Percentiles rank a stretch among this genome's conserved stretches.
Conservation (phyloP, 1,284 basidiomycete genomes). For the Ganoderma boninense region DNA sequence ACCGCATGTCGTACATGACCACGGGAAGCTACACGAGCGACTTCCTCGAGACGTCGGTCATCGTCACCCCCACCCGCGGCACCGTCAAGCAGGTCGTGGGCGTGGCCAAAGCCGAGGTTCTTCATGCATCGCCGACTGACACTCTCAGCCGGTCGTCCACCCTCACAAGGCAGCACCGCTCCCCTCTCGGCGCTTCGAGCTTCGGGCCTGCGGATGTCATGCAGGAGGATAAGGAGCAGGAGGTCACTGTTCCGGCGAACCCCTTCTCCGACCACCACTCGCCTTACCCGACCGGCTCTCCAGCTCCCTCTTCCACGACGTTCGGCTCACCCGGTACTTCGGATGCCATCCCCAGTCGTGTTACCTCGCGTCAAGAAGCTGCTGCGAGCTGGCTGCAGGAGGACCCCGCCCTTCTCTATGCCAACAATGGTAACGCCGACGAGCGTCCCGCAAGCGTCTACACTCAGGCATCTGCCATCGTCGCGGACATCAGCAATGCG, state of each 20-base stretch:
- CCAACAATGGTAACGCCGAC: slow-evolving; percentile 9
- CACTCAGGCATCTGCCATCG: slow-evolving; percentile 68
- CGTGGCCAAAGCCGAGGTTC: slow-evolving; percentile 79
- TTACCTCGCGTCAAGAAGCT: slow-evolving; percentile 11
- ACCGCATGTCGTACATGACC: slow-evolving; percentile 76
- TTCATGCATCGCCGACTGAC: slow-evolving; percentile 61
- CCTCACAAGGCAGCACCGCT: slow-evolving; percentile 52
- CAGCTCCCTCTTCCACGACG: slow-evolving; percentile 51
- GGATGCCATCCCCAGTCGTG: slow-evolving; percentile 35
- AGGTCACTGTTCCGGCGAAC: slow-evolving; percentile 48
- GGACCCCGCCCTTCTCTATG: slow-evolving; percentile 26
- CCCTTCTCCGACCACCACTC: slow-evolving; percentile 74
- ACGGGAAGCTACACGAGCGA: slow-evolving; percentile 79
- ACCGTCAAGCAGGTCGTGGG: slow-evolving; percentile 77
- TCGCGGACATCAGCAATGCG: slow-evolving; percentile 68
- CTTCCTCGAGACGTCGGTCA: slow-evolving; percentile 82
- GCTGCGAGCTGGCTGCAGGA: slow-evolving; percentile 41
- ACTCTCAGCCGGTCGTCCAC: slow-evolving; percentile 41
- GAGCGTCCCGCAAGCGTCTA: slow-evolving; percentile 64
- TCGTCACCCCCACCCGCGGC: slow-evolving; percentile 73
- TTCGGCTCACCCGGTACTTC: slow-evolving; percentile 46
- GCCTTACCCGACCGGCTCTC: slow-evolving; percentile 42
- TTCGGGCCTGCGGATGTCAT: slow-evolving; percentile 76
- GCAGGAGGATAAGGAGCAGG: slow-evolving; percentile 55
- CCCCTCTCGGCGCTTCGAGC: slow-evolving; percentile 74